Conservation (phyloP, 192 early-diverging fungal genomes). For the Coemansia sp. region DNA sequence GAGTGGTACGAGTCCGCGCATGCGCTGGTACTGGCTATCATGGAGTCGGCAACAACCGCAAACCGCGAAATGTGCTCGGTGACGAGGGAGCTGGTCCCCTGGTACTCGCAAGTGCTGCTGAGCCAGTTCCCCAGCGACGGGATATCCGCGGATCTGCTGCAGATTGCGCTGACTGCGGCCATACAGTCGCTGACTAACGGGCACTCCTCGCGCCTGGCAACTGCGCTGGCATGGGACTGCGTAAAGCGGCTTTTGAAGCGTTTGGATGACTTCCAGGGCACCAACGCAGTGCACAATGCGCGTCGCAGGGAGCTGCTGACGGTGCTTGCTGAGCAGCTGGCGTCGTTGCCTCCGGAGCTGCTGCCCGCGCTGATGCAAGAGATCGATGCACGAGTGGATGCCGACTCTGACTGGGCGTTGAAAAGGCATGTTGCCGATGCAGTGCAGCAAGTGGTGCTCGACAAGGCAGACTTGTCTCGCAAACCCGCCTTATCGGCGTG, state of each 20-base stretch:
- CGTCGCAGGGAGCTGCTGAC: conserved; percentile 24
- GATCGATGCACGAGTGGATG: background rate
- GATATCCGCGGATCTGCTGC: conserved; percentile 25
- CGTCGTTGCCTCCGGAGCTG: conserved; percentile 16
- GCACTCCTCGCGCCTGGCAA: background rate
- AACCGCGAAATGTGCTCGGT: too few relatives aligned
- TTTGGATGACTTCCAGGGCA: conserved; percentile 2
- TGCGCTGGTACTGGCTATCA: conserved; percentile 19
- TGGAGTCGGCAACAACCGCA: conserved; percentile 10
- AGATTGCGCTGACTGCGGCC: conserved; percentile 25
- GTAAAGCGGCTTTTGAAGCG: background rate
- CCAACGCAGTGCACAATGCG: background rate
- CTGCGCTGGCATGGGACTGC: conserved; percentile 11
- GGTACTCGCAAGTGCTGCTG: conserved; percentile 32
- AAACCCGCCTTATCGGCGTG: conserved; percentile 30
- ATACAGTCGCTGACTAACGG: conserved; percentile 2
- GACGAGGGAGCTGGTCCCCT: conserved; percentile 13
- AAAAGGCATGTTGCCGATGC: conserved; percentile 1
- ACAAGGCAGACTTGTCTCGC: conserved; percentile 15
- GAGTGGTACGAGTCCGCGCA: conserved; percentile 46
- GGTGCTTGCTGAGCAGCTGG: conserved; percentile 14
- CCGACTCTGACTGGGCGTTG: conserved; percentile 2
- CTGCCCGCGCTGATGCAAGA: conserved; percentile 22
- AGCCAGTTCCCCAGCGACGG: conserved; percentile 12
- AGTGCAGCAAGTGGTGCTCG: conserved; percentile 15